Evolutionary conservation across 1,139 yeast genomes (phyloP).

Genomic region (Arxiozyma bovina): DNA sequence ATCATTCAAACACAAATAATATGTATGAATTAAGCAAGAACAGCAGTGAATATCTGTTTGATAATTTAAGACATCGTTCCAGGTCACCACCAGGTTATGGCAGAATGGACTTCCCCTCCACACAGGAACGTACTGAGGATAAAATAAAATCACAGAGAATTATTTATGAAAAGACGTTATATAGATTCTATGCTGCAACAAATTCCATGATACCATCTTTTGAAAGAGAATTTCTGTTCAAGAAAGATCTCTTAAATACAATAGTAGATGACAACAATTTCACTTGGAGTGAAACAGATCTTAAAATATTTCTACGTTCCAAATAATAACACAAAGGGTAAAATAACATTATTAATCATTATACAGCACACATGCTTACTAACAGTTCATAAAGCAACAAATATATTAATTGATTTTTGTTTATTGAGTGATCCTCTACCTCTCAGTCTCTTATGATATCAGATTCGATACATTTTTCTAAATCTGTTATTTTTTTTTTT

Average conservation of each 20-base stretch:
- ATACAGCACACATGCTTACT: background rate
- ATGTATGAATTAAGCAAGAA: background rate
- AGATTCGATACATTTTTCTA: background rate
- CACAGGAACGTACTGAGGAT: constrained; percentile 41
- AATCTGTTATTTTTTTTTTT: too few species aligned
- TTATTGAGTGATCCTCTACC: background rate
- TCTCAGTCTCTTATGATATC: background rate
- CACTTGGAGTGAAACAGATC: constrained; percentile 17
- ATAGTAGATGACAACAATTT: constrained; percentile 40
- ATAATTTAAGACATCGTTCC: constrained; percentile 36
- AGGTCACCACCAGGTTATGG: constrained; percentile 62
- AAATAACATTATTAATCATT: background rate
- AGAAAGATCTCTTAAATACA: constrained; percentile 30
- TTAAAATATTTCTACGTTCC: constrained; percentile 16
- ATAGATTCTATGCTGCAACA: constrained; percentile 34
- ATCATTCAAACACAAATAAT: background rate
- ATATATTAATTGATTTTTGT: background rate
- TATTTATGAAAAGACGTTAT: constrained; percentile 32
- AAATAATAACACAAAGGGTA: background rate
- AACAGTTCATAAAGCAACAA: background rate
- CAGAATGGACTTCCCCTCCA: constrained; percentile 51
- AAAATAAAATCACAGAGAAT: constrained; percentile 29
- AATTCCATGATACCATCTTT: constrained; percentile 25
- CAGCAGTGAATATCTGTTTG: constrained; percentile 15
- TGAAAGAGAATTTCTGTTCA: constrained; percentile 27